These are phyloP conservation scores for Xylaria sp. DNA, from an alignment of 2,329 filamentous ascomycete species.

Conservation along the genomic window DNA sequence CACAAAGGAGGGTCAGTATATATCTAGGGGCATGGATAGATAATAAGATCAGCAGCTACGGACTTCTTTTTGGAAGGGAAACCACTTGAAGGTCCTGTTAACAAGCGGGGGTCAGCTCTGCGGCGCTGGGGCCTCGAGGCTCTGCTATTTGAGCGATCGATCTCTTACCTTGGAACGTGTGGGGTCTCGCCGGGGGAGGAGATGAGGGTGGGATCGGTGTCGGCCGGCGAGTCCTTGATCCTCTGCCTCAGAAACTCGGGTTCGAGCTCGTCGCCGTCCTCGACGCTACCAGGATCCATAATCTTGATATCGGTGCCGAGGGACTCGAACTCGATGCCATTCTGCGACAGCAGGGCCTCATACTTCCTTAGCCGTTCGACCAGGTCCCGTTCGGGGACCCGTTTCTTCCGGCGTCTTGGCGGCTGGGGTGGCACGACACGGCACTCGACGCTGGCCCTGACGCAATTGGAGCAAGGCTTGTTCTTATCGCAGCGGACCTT, in stretches of 20 bases:
- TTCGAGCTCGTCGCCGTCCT: slow-evolving; percentile 60
- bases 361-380: slow-evolving; percentile 71
- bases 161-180: slow-evolving; percentile 34
- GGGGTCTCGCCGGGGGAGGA: slow-evolving; percentile 33
- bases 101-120: slow-evolving; percentile 12
- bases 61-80: slow-evolving; percentile 57
- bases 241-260: slow-evolving; percentile 55
- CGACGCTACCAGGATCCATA: slow-evolving; percentile 42
- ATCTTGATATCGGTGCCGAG: slow-evolving; percentile 57
- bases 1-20: slow-evolving; percentile 24
- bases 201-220: slow-evolving; percentile 41
- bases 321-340: slow-evolving; percentile 70
- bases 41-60: slow-evolving; percentile 20
- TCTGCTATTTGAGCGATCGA: background rate
- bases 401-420: slow-evolving; percentile 61
- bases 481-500: slow-evolving; percentile 76
- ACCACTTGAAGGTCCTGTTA: slow-evolving; percentile 49
- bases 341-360: slow-evolving; percentile 65
- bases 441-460: slow-evolving; percentile 65
- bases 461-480: slow-evolving; percentile 71
- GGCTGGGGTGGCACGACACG: slow-evolving; percentile 59
- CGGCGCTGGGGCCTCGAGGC: background rate
- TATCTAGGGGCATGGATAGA: background rate
- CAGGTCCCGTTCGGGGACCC: slow-evolving; percentile 70
- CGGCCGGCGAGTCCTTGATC: slow-evolving; percentile 53